Percentiles rank a stretch among this genome's conserved stretches.
phyloP scores from a whole-genome alignment of 2,329 filamentous ascomycete genomes.

The Aspergillus ustus region DNA sequence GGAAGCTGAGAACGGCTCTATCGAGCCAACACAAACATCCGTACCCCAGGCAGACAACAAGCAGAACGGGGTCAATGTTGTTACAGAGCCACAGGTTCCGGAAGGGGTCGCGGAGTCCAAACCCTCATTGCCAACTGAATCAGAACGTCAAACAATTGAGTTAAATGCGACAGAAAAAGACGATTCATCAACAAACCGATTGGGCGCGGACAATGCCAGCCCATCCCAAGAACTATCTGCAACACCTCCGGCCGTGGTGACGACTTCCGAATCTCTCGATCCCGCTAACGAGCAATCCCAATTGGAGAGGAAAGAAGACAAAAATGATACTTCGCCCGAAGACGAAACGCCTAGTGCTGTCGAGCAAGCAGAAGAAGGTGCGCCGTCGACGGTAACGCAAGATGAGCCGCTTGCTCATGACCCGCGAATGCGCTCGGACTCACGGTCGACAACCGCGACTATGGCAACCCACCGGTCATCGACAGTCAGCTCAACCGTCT shows the following conservation, averaged over 20 bases:
- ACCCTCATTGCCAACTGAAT: slow-evolving; percentile 33
- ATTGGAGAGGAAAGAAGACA: slow-evolving; percentile 26
- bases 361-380: slow-evolving; percentile 22
- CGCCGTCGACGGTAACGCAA: slow-evolving; percentile 25
- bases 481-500: slow-evolving; percentile 90
- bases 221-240: slow-evolving; percentile 30
- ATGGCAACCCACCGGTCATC: slow-evolving; percentile 58
- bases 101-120: slow-evolving; percentile 37
- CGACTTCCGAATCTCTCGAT: slow-evolving; percentile 31
- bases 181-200: slow-evolving; percentile 10
- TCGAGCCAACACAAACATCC: slow-evolving; percentile 35
- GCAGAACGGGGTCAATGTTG: slow-evolving; percentile 35
- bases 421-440: slow-evolving; percentile 60
- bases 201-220: slow-evolving; percentile 25
- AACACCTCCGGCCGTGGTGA: slow-evolving; percentile 26
- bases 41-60: slow-evolving; percentile 34
- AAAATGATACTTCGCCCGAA: slow-evolving; percentile 16
- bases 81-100: slow-evolving; percentile 30
- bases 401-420: slow-evolving; percentile 31
- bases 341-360: slow-evolving; percentile 20
- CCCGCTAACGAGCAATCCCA: slow-evolving; percentile 26
- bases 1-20: slow-evolving; percentile 44
- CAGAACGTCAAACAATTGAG: slow-evolving; percentile 36
- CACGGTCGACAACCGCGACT: slow-evolving; percentile 61
- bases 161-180: slow-evolving; percentile 24